Base-by-base conservation (phyloP, 805 yeast genomes). In the Pichia californica region DNA sequence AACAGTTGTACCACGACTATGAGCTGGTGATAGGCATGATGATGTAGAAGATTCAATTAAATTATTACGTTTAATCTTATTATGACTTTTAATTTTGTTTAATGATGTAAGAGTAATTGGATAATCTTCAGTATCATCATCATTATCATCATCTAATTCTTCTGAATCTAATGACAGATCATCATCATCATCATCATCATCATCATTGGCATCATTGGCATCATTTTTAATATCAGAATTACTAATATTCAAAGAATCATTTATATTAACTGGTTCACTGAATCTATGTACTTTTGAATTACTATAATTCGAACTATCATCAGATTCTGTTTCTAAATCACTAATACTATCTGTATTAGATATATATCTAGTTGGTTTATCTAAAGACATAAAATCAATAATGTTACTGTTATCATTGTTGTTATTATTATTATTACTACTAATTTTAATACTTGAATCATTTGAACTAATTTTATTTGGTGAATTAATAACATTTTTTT, bases 401-500 rank as follows among this genome's bases (percentile, higher is more conserved):
- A 44, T 42, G 19, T 43, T 50, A n/a, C 38, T 19, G 16, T 38
- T 26, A 28, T 36, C 25, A n/a, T 37, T 36, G 2, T 25, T 13
- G 6, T 37, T 37, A 23, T 23, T 42, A 18, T 43, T 50, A 13
- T 40, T 26, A 21, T 38, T 26, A 28, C 37, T 30, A 23, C 43
- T 50, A 13, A 41, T 19, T 18, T 40, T 32, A 9, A 15, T 7
- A 19, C 23, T 33, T 20, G 36, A 33, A 4, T 11, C 16, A 5
- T 20, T 21, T 13, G 35, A 19, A 7, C 36, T 26, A 6, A 18
- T 9, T 9, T 31, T 23, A 10, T 3, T 14, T 28, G 30, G 3
- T 16, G 39, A 29, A 20, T 7, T 25, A 43, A 59, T 63, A n/a
- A 61, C 53, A 27, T 50, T 56, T 21, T 55, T 25, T 44, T 60